phyloP scores from a whole-genome alignment of 2,329 filamentous ascomycete genomes.

The Colletotrichum limetticola region DNA sequence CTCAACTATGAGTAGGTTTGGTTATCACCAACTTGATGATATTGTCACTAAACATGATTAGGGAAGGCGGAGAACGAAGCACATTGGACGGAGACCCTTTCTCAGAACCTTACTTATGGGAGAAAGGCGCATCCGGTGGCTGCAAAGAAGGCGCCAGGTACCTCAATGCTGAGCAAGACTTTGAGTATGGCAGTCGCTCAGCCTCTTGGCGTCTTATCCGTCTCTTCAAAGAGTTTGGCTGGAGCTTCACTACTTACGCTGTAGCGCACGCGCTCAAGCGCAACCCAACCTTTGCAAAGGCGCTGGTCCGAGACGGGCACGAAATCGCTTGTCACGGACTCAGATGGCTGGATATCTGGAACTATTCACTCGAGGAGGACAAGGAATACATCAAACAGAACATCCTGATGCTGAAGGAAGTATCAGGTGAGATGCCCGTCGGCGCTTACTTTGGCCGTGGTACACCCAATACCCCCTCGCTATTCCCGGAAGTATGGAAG shows the following conservation, averaged over 20 bases:
- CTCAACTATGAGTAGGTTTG: slow-evolving; percentile 39
- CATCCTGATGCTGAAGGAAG: slow-evolving; percentile 46
- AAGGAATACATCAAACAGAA: slow-evolving; percentile 51
- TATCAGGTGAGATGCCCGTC: slow-evolving; percentile 45
- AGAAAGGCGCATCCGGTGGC: slow-evolving; percentile 40
- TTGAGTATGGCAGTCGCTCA: slow-evolving; percentile 39
- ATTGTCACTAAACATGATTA: not conserved
- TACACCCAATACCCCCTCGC: slow-evolving; percentile 40
- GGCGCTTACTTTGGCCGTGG: slow-evolving; percentile 49
- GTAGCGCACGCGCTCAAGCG: slow-evolving; percentile 51
- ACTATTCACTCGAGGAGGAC: slow-evolving; percentile 48
- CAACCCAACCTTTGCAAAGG: slow-evolving; percentile 51
- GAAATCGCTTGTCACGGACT: slow-evolving; percentile 54
- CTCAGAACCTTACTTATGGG: slow-evolving; percentile 40
- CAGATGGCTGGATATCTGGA: slow-evolving; percentile 54
- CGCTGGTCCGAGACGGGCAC: slow-evolving; percentile 51
- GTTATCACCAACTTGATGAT: too few relatives aligned
- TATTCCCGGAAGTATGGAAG: slow-evolving; percentile 43
- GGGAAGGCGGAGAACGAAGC: slow-evolving; percentile 42
- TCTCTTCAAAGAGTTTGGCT: slow-evolving; percentile 52
- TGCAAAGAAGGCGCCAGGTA: slow-evolving; percentile 37
- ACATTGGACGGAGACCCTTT: slow-evolving; percentile 40
- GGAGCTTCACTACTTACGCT: slow-evolving; percentile 54
- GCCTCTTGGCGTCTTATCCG: slow-evolving; percentile 51
- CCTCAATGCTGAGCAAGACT: slow-evolving; percentile 40